Evolutionary conservation across 495 filamentous ascomycete genomes (phyloP), one percentile per base, ranked within the genome.

Genomic region (Pyronema omphalodes): DNA sequence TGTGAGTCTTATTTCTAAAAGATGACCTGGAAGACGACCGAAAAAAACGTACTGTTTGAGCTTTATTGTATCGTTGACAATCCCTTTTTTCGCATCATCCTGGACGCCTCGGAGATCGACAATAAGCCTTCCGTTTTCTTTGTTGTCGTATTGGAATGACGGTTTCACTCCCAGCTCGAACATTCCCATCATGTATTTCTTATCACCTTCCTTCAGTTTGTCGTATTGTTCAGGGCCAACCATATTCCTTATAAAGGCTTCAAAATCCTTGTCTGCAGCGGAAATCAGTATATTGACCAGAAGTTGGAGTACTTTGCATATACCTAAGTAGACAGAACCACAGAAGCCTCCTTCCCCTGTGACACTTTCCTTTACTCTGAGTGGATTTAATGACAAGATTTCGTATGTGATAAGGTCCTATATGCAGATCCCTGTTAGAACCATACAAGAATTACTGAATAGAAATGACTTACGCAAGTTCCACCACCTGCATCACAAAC

Each of bases 321-420:
- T 17, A 41, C 39, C 39, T 41, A 41, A 12, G 7, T 47, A 47
- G 44, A 47, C 44, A 9, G 44, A 47, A 23, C 44, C 44, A 23
- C 44, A 47, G 9, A 47, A 47, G n/a, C 44, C 44, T 15, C 44
- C 44, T n/a, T n/a, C 44, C 12, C 44, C 44, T 3, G 18, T 47
- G 14, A 47, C 44, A 7, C 44, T 15, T 47, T 47, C 44, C 44
- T 47, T 47, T 7, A 47, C 44, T 23, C 23, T 15, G n/a, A 47
- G 17, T 9, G 44, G 44, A 11, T 47, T 9, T 19, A 47, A 9
- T 19, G 44, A 15, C 9, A 47, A 15, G 17, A 47, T 47, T 19
- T 47, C 44, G 44, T 47, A 47, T 23, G 44, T 47, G 44, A 47
- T 47, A 9, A 47, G 44, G 23, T 47, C 44, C 39, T 41, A 41